Evolutionary conservation across 148 eudicot species (phyloP), one percentile per base, ranked within the genome.

Genomic region (Cornus florida): DNA sequence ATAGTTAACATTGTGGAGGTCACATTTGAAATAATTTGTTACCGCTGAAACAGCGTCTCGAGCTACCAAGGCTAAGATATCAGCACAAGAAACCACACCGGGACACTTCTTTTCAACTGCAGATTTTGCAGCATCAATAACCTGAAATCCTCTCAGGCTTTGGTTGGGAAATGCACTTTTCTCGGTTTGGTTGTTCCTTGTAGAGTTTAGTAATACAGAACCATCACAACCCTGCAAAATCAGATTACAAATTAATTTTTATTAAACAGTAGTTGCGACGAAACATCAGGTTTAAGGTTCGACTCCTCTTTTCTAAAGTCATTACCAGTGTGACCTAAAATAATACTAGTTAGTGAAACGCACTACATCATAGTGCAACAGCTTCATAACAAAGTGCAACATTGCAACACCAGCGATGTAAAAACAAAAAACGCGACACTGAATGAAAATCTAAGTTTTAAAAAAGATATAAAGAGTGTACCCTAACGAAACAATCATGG

Each of bases 401-500:
- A 39, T 39, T 39, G 5, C 7, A 4, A 39, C 7, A 7, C 5
- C 7, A 4, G 7, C 43, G 43, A 7, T 39, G 28, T 28, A 28
- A 28, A 28, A 28, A 28, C 28, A 28, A 0, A 28, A 28, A 28
- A 28, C 28, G 28, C 28, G 28, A 7, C 43, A 39, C 7, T 4
- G 11, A 8, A 50, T 50, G 28, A 28, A 28, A 28, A 28, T 28
- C 28, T 28, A 28, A 1, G 28, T 28, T 28, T 28, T 28, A 28
- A 28, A 28, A 28, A 28, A 28, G 28, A 28, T 28, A 28, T 28
- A 28, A 28, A 48, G 38, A 41, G 13, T 80, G 14, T 87, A 87
- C 89, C 84, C 87, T 78, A 67, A 87, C 86, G 41, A 78, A 59
- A 43, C 90, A 87, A 22, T 87, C 90, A 12, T 87, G 90, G 71